These are phyloP conservation scores for Stereocaulon alpinum DNA, from an alignment of 495 filamentous ascomycete genomes.

Conservation along the genomic window DNA sequence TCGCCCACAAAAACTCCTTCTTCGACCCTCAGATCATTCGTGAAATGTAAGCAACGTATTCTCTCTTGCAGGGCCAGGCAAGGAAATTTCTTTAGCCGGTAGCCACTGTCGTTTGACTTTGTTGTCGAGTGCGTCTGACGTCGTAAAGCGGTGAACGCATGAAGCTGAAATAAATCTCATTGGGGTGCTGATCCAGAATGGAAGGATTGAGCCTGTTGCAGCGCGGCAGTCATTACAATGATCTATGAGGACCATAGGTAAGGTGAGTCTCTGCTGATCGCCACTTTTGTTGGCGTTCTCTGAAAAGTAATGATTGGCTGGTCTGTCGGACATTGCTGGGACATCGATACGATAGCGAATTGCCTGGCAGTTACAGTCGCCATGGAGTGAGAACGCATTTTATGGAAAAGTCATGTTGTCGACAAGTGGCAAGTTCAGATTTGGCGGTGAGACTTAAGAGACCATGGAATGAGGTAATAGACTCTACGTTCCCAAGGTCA, in stretches of 20 bases:
- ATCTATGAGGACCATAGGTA: conserved; percentile 11
- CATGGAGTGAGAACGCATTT: too few relatives aligned
- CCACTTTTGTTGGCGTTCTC: too few relatives aligned
- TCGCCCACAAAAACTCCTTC: conserved; percentile 20
- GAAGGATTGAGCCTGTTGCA: conserved; percentile 21
- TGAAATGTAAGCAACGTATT: conserved; percentile 8
- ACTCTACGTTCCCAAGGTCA: too few relatives aligned
- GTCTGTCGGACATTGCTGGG: too few relatives aligned
- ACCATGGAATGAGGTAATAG: too few relatives aligned
- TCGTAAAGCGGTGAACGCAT: background rate
- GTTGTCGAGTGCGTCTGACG: background rate
- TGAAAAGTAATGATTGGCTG: too few relatives aligned
- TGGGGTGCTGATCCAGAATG: conserved; percentile 9
- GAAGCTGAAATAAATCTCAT: conserved; percentile 13
- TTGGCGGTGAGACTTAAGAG: too few relatives aligned
- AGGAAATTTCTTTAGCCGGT: background rate
- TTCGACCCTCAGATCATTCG: conserved; percentile 7
- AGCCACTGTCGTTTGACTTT: background rate
- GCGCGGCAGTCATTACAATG: conserved; percentile 29
- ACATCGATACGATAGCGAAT: too few relatives aligned
- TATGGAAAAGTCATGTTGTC: too few relatives aligned
- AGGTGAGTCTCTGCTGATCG: too few relatives aligned
- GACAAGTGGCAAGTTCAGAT: too few relatives aligned
- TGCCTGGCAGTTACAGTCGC: too few relatives aligned
- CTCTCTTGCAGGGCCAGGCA: background rate